phyloP scores from a whole-genome alignment of 1,284 basidiomycete species.

The Ceratobasidium sp. region DNA sequence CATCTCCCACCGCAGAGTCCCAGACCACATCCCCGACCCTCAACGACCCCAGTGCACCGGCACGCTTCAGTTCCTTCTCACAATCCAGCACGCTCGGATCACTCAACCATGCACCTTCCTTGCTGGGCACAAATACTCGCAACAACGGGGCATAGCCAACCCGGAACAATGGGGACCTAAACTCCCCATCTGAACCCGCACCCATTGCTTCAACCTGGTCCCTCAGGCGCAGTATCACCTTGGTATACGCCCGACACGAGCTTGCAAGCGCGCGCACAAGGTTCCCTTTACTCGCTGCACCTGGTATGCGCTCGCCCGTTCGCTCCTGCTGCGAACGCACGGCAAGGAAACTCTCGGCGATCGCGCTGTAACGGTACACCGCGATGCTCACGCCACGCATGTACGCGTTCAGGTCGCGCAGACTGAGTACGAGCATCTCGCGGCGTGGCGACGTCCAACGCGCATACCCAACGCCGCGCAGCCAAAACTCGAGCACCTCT shows the following conservation, averaged over 20 bases:
- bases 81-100: conserved; percentile 80
- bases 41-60: conserved; percentile 67
- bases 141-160: conserved; percentile 74
- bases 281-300: conserved; percentile 50
- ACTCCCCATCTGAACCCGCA: conserved; percentile 9
- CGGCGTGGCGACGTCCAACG: conserved; percentile 68
- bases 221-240: conserved; percentile 76
- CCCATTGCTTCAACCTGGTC: conserved; percentile 71
- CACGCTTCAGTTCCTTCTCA: conserved; percentile 76
- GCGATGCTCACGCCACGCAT: conserved; percentile 80
- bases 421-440: conserved; percentile 69
- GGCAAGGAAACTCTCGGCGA: conserved; percentile 64
- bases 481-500: conserved; percentile 70
- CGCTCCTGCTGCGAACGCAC: conserved; percentile 53
- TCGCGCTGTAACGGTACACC: conserved; percentile 71
- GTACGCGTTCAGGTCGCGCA: conserved; percentile 79
- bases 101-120: conserved; percentile 82
- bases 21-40: conserved; percentile 81
- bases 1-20: conserved; percentile 83
- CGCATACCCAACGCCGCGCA: conserved; percentile 71
- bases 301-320: conserved; percentile 57
- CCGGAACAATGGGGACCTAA: conserved; percentile 70
- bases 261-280: conserved; percentile 60
- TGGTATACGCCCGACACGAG: conserved; percentile 74
- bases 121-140: conserved; percentile 81